Percentiles rank a stretch among this genome's conserved stretches.
Conservation (phyloP, 345 rosid species). For the Hibiscus tridactylites region DNA sequence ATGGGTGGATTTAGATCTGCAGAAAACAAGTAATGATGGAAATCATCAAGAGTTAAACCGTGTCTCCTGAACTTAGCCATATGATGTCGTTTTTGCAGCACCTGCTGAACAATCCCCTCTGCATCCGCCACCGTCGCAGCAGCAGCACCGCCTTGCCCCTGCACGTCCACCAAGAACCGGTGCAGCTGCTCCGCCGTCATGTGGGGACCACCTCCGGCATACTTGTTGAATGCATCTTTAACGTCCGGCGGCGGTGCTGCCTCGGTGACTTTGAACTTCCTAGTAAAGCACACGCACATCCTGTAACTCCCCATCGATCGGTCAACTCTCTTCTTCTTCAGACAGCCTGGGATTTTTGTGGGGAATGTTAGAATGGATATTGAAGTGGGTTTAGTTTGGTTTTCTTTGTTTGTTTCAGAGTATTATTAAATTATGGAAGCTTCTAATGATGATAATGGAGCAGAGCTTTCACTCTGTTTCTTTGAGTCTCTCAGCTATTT, state of each 20-base stretch:
- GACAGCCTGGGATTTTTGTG: background rate
- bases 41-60: slow-evolving; percentile 64
- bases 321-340: background rate
- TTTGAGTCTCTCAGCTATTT: background rate
- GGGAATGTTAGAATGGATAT: background rate
- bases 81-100: slow-evolving; percentile 50
- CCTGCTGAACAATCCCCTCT: slow-evolving; percentile 45
- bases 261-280: slow-evolving; percentile 59
- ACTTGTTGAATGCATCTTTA: slow-evolving; percentile 40
- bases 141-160: slow-evolving; percentile 24
- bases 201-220: slow-evolving; percentile 42
- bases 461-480: background rate
- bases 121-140: slow-evolving; percentile 30
- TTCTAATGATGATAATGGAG: background rate
- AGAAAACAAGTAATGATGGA: slow-evolving; percentile 48
- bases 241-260: slow-evolving; percentile 65
- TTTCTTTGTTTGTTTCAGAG: background rate
- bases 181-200: slow-evolving; percentile 67
- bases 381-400: background rate
- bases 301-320: slow-evolving; percentile 58
- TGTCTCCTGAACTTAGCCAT: slow-evolving; percentile 52
- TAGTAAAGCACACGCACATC: slow-evolving; percentile 58
- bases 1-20: slow-evolving; percentile 63
- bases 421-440: background rate
- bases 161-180: slow-evolving; percentile 45